Evolutionary conservation across 768 basidiomycete genomes (phyloP).

Genomic region (Boletus rufocinnamomeus): DNA sequence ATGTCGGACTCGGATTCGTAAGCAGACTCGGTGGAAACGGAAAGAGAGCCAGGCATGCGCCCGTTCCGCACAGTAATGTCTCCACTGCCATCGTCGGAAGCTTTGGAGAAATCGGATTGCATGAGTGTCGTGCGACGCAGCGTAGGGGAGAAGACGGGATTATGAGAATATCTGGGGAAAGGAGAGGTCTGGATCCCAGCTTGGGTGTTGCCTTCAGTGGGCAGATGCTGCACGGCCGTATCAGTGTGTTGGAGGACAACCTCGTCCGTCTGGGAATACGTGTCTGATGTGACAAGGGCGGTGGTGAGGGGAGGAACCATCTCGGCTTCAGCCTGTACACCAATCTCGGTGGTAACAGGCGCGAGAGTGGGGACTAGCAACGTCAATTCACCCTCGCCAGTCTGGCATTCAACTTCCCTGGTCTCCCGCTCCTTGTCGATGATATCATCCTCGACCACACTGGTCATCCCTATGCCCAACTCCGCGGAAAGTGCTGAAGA

Average conservation of each 20-base stretch:
- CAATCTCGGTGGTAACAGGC: conserved; percentile 39
- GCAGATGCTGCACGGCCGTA: conserved; percentile 49
- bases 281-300: conserved; percentile 33
- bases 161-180: conserved; percentile 27
- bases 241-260: conserved; percentile 38
- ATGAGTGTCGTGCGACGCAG: conserved; percentile 48
- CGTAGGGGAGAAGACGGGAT: conserved; percentile 26
- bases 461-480: conserved; percentile 51
- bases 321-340: conserved; percentile 41
- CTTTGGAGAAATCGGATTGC: conserved; percentile 44
- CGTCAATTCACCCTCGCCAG: conserved; percentile 45
- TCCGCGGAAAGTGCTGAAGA: conserved; percentile 73
- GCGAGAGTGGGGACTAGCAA: conserved; percentile 33
- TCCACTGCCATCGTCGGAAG: conserved; percentile 41
- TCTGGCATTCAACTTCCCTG: conserved; percentile 67
- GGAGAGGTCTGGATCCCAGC: conserved; percentile 42
- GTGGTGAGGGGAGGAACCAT: conserved; percentile 20
- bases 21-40: conserved; percentile 30
- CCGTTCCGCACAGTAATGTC: conserved; percentile 35
- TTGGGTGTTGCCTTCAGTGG: conserved; percentile 33
- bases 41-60: conserved; percentile 26
- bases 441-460: conserved; percentile 41
- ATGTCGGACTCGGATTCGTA: conserved; percentile 48
- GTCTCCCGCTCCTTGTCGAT: conserved; percentile 50
- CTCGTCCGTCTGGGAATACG: conserved; percentile 53